Evolutionary conservation across 1,284 basidiomycete species (phyloP), one percentile per base, ranked within the genome.

Genomic region (Polyporus tsugae): DNA sequence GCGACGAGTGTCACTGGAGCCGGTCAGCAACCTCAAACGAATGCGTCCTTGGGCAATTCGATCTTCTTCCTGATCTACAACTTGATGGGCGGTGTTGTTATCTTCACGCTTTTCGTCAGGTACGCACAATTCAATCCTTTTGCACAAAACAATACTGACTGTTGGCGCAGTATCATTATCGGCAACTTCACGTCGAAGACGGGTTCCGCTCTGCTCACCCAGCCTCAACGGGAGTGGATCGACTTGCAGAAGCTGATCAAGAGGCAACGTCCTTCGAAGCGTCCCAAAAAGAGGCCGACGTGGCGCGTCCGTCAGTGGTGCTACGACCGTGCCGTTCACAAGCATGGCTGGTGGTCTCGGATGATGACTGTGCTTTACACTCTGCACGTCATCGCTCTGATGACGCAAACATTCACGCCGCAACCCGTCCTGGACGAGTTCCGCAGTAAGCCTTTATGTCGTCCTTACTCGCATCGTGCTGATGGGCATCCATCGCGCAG

Each of bases 31-130:
- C 94, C 95, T 0, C 80, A 87, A 70, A 86, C 83, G 49, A 93
- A 96, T 72, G 87, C 85, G 1, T 86, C 91, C 0, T 92, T 95
- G 74, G 88, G 85, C 75, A 96, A 99, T 78, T 93, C 95, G 0
- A 87, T 99, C 62, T 99, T 98, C 81, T 96, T 98, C 82, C 80
- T 99, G 65, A 88, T 97, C 68, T 99, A 97, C 83, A 98, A 98
- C 76, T 84, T 99, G 39, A 83, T 99, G 72, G 97, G 97, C 46
- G 97, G 90, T 4, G 92, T 97, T 36, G 92, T 98, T 61, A 96
- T 97, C 75, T 84, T 95, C 73, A 95, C 95, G 1, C 86, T 96
- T 46, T 97, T 96, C 80, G 87, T 97, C 79, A 94, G 92, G 94
- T 94, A 75, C 73, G 85, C 76, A n/a, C 22, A 4, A 17, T n/a